These are phyloP conservation scores for Termitomyces sp. DNA, from an alignment of 768 basidiomycete species.

Conservation along the genomic window DNA sequence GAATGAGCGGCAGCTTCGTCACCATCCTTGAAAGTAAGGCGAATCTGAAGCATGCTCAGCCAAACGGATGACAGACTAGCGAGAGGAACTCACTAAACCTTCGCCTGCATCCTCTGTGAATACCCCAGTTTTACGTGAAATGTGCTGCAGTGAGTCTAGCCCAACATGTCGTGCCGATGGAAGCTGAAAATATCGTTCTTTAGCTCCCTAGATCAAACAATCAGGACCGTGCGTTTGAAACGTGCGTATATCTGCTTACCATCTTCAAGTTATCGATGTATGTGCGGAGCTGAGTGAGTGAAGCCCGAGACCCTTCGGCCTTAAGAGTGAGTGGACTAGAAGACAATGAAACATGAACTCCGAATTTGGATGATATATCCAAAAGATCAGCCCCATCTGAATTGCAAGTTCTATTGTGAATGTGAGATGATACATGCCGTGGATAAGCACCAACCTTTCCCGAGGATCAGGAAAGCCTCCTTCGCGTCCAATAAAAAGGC, in stretches of 20 bases:
- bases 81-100: conserved; percentile 34
- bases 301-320: conserved; percentile 51
- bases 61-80: not conserved
- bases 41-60: conserved; percentile 36
- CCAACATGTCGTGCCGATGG: conserved; percentile 40
- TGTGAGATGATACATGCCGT: not conserved
- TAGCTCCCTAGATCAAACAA: conserved; percentile 29
- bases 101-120: conserved; percentile 50
- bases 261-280: conserved; percentile 43
- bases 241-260: conserved; percentile 27
- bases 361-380: conserved; percentile 51
- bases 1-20: conserved; percentile 29
- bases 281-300: conserved; percentile 41
- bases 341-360: conserved; percentile 56
- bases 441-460: conserved; percentile 45
- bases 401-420: conserved; percentile 1
- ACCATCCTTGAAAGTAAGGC: conserved; percentile 42
- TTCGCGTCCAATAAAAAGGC: conserved; percentile 52
- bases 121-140: conserved; percentile 66
- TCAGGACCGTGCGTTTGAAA: conserved; percentile 1
- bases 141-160: conserved; percentile 45
- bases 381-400: conserved; percentile 63
- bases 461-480: conserved; percentile 66
- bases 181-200: conserved; percentile 31
- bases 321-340: conserved; percentile 51